Conservation (phyloP, 768 basidiomycete genomes). For the Multifurca ochricompacta region DNA sequence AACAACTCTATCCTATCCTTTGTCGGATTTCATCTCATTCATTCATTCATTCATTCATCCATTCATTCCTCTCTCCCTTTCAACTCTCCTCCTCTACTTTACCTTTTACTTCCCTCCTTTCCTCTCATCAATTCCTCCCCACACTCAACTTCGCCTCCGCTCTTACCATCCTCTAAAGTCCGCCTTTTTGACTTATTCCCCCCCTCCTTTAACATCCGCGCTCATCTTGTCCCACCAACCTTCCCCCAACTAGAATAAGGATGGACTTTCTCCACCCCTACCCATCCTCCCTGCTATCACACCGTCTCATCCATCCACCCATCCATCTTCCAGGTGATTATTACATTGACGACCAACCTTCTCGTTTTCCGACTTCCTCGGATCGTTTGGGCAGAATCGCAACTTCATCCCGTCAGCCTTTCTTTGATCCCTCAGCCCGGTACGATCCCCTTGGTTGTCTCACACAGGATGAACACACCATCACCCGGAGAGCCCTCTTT, state of each 20-base stretch:
- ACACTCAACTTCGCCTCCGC: neutral
- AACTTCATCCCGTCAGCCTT: neutral
- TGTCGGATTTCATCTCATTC: constrained; percentile 20
- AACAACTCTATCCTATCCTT: constrained; percentile 20
- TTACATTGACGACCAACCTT: neutral
- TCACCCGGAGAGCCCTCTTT: constrained; percentile 5
- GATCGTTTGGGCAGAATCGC: constrained; percentile 10
- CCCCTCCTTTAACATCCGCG: constrained; percentile 9
- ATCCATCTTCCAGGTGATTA: neutral
- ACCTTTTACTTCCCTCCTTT: neutral
- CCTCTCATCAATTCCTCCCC: neutral
- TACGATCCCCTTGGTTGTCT: constrained; percentile 21
- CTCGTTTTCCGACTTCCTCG: constrained; percentile 9
- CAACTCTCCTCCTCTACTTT: neutral
- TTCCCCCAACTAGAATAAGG: neutral
- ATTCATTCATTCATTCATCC: too few relatives aligned
- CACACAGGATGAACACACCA: neutral
- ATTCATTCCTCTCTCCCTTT: neutral
- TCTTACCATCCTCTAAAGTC: constrained; percentile 17
- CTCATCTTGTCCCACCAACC: constrained; percentile 9
- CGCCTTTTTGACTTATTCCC: constrained; percentile 9
- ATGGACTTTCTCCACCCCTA: constrained; percentile 11
- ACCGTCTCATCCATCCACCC: neutral
- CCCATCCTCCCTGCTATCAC: neutral
- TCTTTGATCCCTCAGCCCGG: neutral